Conservation (phyloP, 768 basidiomycete species). For the Hirschioporus abietinus region DNA sequence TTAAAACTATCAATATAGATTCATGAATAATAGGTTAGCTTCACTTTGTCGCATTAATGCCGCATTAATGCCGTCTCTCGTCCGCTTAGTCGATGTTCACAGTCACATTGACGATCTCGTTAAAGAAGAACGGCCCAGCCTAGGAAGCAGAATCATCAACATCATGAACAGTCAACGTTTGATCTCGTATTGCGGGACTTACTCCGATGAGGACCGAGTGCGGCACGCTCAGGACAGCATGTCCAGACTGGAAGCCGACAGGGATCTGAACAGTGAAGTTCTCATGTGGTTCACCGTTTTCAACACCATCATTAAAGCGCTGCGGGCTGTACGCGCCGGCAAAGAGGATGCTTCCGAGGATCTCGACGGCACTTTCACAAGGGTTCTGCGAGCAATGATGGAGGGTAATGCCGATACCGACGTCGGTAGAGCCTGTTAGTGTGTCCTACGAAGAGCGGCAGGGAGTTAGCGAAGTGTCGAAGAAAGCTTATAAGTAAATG, state of each 20-base stretch:
- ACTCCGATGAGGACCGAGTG: slow-evolving; percentile 38
- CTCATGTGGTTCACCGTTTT: slow-evolving; percentile 34
- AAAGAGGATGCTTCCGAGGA: slow-evolving; percentile 32
- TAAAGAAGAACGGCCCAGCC: slow-evolving; percentile 27
- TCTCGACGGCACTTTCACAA: neutral
- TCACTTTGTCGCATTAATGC: no score
- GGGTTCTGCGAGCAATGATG: slow-evolving; percentile 1
- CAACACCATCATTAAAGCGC: slow-evolving; percentile 6
- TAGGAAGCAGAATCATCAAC: slow-evolving; percentile 10
- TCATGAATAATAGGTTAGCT: no score
- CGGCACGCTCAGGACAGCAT: slow-evolving; percentile 30
- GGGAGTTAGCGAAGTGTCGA: neutral
- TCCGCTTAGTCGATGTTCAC: slow-evolving; percentile 20
- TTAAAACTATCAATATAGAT: no score
- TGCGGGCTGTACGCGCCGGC: slow-evolving; percentile 39
- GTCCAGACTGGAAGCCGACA: slow-evolving; percentile 16
- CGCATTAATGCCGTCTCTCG: no score
- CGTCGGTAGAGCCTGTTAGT: neutral
- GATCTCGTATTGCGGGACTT: slow-evolving; percentile 17
- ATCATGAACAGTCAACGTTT: slow-evolving; percentile 2
- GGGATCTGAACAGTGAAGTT: slow-evolving; percentile 42
- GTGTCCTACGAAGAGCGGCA: neutral
- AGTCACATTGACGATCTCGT: slow-evolving; percentile 30
- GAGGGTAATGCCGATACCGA: slow-evolving; percentile 1
- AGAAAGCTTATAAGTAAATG: neutral